phyloP scores from a whole-genome alignment of 2,329 filamentous ascomycete genomes.

The Drechslerella coelobrocha region DNA sequence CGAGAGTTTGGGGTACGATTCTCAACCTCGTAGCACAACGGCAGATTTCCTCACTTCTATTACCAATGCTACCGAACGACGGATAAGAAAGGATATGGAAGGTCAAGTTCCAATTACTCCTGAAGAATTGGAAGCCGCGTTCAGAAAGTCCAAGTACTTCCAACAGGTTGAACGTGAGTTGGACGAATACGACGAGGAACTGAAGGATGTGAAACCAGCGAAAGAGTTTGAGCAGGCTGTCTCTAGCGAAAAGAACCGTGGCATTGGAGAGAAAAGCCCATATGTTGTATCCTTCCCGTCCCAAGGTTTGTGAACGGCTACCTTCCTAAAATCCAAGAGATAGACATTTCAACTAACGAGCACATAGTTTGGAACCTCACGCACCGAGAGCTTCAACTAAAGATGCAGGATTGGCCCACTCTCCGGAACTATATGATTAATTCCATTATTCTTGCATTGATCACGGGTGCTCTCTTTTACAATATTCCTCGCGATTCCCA shows the following conservation, averaged over 20 bases:
- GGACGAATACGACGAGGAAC: constrained; percentile 66
- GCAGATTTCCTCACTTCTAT: constrained; percentile 79
- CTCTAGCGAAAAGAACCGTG: constrained; percentile 71
- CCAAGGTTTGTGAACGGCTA: constrained; percentile 72
- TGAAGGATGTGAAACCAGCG: constrained; percentile 67
- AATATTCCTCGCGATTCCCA: constrained; percentile 67
- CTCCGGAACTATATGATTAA: constrained; percentile 81
- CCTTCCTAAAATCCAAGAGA: background rate
- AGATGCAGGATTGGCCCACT: constrained; percentile 75
- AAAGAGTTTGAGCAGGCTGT: constrained; percentile 72
- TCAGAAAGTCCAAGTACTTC: constrained; percentile 69
- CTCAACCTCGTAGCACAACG: constrained; percentile 68
- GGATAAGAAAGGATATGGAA: constrained; percentile 71
- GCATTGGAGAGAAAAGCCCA: constrained; percentile 71
- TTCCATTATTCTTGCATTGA: constrained; percentile 74
- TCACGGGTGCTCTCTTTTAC: constrained; percentile 81
- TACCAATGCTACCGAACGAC: constrained; percentile 74
- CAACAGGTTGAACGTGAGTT: constrained; percentile 69
- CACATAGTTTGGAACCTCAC: constrained; percentile 58
- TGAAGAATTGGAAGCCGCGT: constrained; percentile 72
- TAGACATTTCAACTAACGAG: background rate
- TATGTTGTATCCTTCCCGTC: constrained; percentile 78
- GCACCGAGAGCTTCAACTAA: constrained; percentile 77
- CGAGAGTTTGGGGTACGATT: constrained; percentile 69
- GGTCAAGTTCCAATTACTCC: constrained; percentile 72